Evolutionary conservation across 2,329 filamentous ascomycete genomes (phyloP).

Genomic region (Aureobasidium pullulans): DNA sequence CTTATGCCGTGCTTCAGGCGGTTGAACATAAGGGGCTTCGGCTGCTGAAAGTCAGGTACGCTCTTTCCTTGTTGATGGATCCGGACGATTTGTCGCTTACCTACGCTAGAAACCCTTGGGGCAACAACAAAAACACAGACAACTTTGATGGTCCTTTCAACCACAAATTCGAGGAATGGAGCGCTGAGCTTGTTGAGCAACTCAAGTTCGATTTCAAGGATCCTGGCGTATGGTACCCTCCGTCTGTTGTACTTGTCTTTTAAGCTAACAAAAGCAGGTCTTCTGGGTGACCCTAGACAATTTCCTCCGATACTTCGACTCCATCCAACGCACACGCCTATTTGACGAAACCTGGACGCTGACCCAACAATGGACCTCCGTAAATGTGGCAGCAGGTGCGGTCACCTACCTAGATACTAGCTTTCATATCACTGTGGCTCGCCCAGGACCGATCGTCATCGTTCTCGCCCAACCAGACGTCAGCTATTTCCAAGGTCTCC

Average conservation of each 20-base stretch:
- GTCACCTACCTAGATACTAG: constrained; percentile 54
- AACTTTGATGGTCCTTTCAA: constrained; percentile 64
- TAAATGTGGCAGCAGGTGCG: constrained; percentile 46
- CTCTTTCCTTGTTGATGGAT: background rate
- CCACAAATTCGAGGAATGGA: constrained; percentile 65
- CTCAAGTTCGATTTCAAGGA: constrained; percentile 69
- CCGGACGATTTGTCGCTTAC: background rate
- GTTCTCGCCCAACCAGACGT: constrained; percentile 54
- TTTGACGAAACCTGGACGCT: constrained; percentile 57
- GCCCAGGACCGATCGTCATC: constrained; percentile 48
- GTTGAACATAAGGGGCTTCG: constrained; percentile 33
- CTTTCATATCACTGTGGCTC: constrained; percentile 48
- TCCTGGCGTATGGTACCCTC: constrained; percentile 49
- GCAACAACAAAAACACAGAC: constrained; percentile 56
- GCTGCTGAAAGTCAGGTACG: constrained; percentile 32
- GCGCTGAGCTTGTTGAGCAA: constrained; percentile 66
- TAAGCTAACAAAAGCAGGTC: background rate
- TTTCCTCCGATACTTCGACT: constrained; percentile 50
- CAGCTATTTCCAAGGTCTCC: constrained; percentile 52
- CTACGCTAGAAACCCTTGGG: constrained; percentile 61
- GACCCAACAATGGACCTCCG: constrained; percentile 51
- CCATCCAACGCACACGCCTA: constrained; percentile 53
- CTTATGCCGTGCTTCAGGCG: constrained; percentile 54
- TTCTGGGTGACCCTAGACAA: constrained; percentile 57
- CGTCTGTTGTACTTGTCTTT: fast-evolving